phyloP scores from a whole-genome alignment of 2,329 filamentous ascomycete genomes.

The Tothia fuscella region DNA sequence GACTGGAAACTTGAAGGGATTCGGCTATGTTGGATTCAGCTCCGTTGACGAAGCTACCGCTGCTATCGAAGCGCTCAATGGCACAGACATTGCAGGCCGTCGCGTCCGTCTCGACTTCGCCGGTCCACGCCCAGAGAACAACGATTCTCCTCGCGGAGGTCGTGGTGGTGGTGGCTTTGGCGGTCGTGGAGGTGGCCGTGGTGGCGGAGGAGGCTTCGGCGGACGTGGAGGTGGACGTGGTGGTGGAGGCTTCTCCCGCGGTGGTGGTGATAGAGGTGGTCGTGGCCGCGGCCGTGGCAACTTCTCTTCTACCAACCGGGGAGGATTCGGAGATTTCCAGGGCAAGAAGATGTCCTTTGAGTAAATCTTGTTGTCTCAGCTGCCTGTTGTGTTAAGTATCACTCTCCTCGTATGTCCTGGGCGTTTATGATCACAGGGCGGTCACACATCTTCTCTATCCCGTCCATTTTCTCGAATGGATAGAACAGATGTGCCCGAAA shows the following conservation, averaged over 20 bases:
- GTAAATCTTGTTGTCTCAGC: too few species aligned
- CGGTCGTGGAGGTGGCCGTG: conserved; percentile 25
- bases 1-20: conserved; percentile 75
- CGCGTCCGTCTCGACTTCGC: conserved; percentile 75
- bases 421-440: too few species aligned
- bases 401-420: too few species aligned
- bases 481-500: too few species aligned
- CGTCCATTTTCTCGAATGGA: too few species aligned
- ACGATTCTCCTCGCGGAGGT: conserved; percentile 29
- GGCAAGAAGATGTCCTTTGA: conserved; percentile 68
- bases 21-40: conserved; percentile 78
- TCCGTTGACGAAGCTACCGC: conserved; percentile 72
- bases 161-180: conserved; percentile 30
- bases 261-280: conserved; percentile 23
- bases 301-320: conserved; percentile 31
- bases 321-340: conserved; percentile 54
- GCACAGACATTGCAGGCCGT: conserved; percentile 59
- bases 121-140: conserved; percentile 49
- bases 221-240: conserved; percentile 41
- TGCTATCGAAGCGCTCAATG: conserved; percentile 59
- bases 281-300: conserved; percentile 26
- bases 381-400: too few species aligned
- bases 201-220: conserved; percentile 25
- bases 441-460: too few species aligned
- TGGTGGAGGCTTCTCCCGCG: conserved; percentile 38